Conservation (phyloP, 352 stramenopile species). For the Bremia lactucae region DNA sequence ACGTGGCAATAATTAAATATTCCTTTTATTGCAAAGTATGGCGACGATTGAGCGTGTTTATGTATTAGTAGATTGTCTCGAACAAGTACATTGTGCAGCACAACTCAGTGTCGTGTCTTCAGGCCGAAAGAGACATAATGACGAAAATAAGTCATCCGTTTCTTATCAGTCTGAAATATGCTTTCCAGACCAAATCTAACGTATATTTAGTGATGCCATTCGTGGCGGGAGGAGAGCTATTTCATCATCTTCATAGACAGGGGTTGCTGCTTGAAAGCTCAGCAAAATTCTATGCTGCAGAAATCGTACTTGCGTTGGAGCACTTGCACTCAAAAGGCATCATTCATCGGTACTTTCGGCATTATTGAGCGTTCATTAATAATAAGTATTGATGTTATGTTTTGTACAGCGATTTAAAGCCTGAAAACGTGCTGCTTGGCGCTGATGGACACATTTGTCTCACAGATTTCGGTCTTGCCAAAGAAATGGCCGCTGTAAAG, state of each 20-base stretch:
- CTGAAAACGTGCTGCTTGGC: slow-evolving; percentile 77
- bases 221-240: slow-evolving; percentile 55
- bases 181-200: slow-evolving; percentile 74
- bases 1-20: slow-evolving; percentile 5
- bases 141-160: slow-evolving; percentile 83
- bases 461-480: slow-evolving; percentile 79
- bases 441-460: slow-evolving; percentile 73
- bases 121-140: slow-evolving; percentile 80
- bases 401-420: slow-evolving; percentile 61
- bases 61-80: slow-evolving; percentile 48
- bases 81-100: slow-evolving; percentile 84
- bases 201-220: slow-evolving; percentile 81
- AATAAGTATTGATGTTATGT: slow-evolving; percentile 1
- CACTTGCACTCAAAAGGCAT: slow-evolving; percentile 68
- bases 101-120: slow-evolving; percentile 68
- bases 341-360: slow-evolving; percentile 69
- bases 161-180: slow-evolving; percentile 65
- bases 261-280: slow-evolving; percentile 54
- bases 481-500: slow-evolving; percentile 61
- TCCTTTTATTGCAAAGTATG: not conserved
- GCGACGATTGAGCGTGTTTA: not conserved
- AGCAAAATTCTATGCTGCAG: slow-evolving; percentile 72
- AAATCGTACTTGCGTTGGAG: slow-evolving; percentile 76
- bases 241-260: slow-evolving; percentile 55
- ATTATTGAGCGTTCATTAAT: not conserved